phyloP scores from a whole-genome alignment of 768 basidiomycete genomes.

The Trametes meyenii region DNA sequence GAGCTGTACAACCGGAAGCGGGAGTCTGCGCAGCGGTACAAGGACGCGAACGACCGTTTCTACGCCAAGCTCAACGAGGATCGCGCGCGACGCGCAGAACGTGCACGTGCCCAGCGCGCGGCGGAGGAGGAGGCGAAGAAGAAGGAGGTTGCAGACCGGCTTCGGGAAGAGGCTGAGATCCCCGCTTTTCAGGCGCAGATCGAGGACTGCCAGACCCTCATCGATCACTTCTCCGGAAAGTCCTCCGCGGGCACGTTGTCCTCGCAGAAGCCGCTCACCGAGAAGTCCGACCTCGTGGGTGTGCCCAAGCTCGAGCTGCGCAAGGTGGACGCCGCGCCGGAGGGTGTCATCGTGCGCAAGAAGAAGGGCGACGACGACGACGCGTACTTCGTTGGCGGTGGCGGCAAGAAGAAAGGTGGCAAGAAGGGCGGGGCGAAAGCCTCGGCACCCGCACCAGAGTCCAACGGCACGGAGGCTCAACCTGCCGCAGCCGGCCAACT shows the following conservation, averaged over 20 bases:
- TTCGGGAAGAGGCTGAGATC: constrained; percentile 87
- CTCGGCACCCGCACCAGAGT: constrained; percentile 17
- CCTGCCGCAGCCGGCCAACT: constrained; percentile 42
- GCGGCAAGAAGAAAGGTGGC: constrained; percentile 66
- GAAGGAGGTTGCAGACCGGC: constrained; percentile 72
- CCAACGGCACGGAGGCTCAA: constrained; percentile 23
- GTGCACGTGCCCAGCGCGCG: constrained; percentile 69
- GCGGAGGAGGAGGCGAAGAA: constrained; percentile 80
- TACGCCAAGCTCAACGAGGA: constrained; percentile 89
- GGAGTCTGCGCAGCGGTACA: constrained; percentile 67
- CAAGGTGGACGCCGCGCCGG: constrained; percentile 70
- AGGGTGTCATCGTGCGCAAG: constrained; percentile 76
- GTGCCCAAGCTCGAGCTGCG: constrained; percentile 84
- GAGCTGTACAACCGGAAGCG: constrained; percentile 76
- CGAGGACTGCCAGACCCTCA: constrained; percentile 93
- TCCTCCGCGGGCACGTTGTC: constrained; percentile 46
- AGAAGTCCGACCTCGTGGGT: constrained; percentile 52
- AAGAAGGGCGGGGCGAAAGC: constrained; percentile 53
- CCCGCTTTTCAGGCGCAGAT: constrained; percentile 94
- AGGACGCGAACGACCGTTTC: constrained; percentile 83
- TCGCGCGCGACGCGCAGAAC: constrained; percentile 80
- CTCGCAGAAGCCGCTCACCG: constrained; percentile 41
- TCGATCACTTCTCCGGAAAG: constrained; percentile 82
- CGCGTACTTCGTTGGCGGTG: constrained; percentile 66
- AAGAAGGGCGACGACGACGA: constrained; percentile 93